Percentiles rank a stretch among this genome's conserved stretches.
Conservation (phyloP, 192 early-diverging fungal genomes). For the Gryganskiella cystojenkinii region DNA sequence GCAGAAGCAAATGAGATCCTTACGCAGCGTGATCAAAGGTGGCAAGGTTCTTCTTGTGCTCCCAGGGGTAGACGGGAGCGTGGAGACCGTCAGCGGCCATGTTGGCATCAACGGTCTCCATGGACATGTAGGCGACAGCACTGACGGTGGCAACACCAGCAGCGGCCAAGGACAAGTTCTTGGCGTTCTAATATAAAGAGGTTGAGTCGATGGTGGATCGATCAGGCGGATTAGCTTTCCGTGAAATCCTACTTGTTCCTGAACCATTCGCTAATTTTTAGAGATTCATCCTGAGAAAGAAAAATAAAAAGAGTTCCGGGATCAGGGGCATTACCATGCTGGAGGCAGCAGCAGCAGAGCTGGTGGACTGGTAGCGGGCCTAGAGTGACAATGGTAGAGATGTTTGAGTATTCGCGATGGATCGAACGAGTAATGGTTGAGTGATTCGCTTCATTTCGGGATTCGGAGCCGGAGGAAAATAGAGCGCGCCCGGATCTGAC, state of each 20-base stretch:
- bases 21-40: conserved; percentile 96
- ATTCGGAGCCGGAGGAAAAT: not conserved
- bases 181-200: conserved; percentile 26
- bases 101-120: conserved; percentile 74
- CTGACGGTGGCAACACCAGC: conserved; percentile 51
- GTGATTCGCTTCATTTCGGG: not conserved
- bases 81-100: conserved; percentile 95
- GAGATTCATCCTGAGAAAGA: not conserved
- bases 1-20: conserved; percentile 14
- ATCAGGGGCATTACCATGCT: conserved; percentile 32
- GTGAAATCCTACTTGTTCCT: not conserved
- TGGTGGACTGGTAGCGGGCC: conserved; percentile 50
- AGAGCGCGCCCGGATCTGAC: not conserved
- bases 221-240: not conserved
- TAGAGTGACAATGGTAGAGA: conserved; percentile 7
- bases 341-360: conserved; percentile 32
- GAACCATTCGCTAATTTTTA: too few species aligned
- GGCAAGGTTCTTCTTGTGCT: conserved; percentile 81
- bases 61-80: conserved; percentile 89
- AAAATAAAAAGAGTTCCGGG: not conserved
- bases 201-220: not conserved
- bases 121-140: conserved; percentile 40
- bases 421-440: not conserved
- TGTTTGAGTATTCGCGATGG: conserved; percentile 4
- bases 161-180: conserved; percentile 43